phyloP scores from a whole-genome alignment of 306 rosid genomes.

The Rubus idaeus region DNA sequence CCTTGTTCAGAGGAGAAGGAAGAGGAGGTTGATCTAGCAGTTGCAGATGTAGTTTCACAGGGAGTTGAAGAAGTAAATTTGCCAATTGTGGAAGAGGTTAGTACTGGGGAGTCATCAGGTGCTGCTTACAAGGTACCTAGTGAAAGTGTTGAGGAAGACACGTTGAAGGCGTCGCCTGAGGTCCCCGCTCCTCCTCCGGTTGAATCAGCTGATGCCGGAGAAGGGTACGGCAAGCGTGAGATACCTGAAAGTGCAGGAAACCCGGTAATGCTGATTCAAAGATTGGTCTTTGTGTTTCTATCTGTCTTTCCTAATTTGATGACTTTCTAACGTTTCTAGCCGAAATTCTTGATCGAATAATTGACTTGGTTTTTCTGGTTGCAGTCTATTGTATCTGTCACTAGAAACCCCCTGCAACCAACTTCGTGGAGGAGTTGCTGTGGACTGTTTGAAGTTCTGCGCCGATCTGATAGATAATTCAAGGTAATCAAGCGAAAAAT shows the following conservation, averaged over 20 bases:
- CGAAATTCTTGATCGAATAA: no score
- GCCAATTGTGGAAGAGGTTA: slow-evolving; percentile 24
- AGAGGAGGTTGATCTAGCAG: slow-evolving; percentile 17
- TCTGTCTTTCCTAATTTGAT: background rate
- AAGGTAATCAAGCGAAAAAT: slow-evolving; percentile 33
- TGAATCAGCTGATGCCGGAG: slow-evolving; percentile 33
- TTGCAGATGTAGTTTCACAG: slow-evolving; percentile 16
- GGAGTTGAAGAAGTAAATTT: slow-evolving; percentile 32
- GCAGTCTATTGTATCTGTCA: slow-evolving; percentile 33
- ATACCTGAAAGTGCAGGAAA: slow-evolving; percentile 31
- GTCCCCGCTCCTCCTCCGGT: slow-evolving; percentile 3
- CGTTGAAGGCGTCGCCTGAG: background rate
- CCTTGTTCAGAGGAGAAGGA: slow-evolving; percentile 20
- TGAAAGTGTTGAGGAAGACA: slow-evolving; percentile 20
- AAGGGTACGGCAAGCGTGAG: slow-evolving; percentile 26
- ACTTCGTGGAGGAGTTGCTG: slow-evolving; percentile 74
- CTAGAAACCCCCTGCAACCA: slow-evolving; percentile 28
- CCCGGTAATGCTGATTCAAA: slow-evolving; percentile 31
- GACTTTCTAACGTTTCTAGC: background rate
- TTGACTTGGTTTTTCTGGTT: background rate
- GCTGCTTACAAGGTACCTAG: slow-evolving; percentile 30
- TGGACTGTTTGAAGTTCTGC: slow-evolving; percentile 57
- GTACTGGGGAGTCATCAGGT: slow-evolving; percentile 35
- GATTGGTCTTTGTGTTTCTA: background rate
- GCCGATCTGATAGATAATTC: slow-evolving; percentile 45